Evolutionary conservation across 2,329 filamentous ascomycete species (phyloP), one percentile per base, ranked within the genome.

Genomic region (Bertia moriformis): DNA sequence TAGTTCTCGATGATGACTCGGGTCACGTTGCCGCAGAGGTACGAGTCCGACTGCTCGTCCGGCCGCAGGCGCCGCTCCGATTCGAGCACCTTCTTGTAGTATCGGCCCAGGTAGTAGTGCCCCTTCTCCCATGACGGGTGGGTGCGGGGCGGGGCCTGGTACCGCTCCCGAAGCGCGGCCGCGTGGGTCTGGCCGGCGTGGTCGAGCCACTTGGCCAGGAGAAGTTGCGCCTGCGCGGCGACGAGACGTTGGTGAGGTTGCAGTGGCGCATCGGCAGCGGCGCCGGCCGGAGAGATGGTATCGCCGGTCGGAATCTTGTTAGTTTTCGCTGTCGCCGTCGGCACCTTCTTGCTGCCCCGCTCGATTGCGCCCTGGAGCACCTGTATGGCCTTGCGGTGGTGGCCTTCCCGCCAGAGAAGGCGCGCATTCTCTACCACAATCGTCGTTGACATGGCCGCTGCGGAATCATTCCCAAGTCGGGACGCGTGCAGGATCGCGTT

Each of bases 341-440:
- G 61, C 62, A 45, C 76, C 76, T 45, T 73, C 65, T 42, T 63
- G 55, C 43, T 65, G 47, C 87, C 83, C 22, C 74, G 78, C 37
- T 78, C 72, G 45, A 98, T 94, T 17, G 89, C 88, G 35, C 84
- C 78, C 51, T 93, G 80, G 3, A 98, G 67, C 37, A 82, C 83
- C 48, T 93, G 86, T 43, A 98, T 98, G 1, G 91, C 93, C 58
- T 96, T 94, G 43, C 91, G 76, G 53, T 89, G 86, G 51, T 95
- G 83, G 1, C 86, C 85, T 54, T 95, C 87, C 48, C 83, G 86
- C 87, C 91, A 98, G 4, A 96, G 63, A 19, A 98, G 67, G 43
- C 88, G 79, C 2, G 91, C 87, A 55, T 98, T 89, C 55, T 98
- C 93, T n/a, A n/a, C n/a, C n/a, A n/a, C n/a, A 43, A 98, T 91